Base-by-base conservation (phyloP, 495 filamentous ascomycete genomes). In the Penicillium flavigenum region DNA sequence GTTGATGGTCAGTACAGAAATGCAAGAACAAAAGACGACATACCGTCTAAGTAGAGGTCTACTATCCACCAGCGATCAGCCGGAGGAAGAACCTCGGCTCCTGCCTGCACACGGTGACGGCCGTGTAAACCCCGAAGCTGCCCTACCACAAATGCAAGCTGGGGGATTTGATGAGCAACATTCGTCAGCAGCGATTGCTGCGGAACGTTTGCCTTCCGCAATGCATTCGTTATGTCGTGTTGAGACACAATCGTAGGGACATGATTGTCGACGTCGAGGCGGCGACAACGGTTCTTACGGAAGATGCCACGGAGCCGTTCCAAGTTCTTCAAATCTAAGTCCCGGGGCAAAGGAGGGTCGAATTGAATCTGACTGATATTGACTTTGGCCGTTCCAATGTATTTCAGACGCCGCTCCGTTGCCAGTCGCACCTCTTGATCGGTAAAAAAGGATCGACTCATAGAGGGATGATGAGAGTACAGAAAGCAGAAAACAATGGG, bases 261-360 rank as follows among this genome's bases (percentile, higher is more conserved):
- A 52, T 69, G 51, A 45, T 69, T 69, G 3, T 41, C 9, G 12
- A 66, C n/a, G 43, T 66, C 63, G 3, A 68, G 49, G 0, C 63
- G 55, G 12, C 41, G 51, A 59, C 59, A 69, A 10, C 56, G 36
- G 22, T 63, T 54, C 17, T 65, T 58, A 24, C 39, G 47, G 41
- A 69, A 66, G 16, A 69, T 47, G 1, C 56, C 27, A n/a, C 60
- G 41, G 2, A 69, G 54, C 22, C 63, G 56, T 2, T 62, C 54
- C 42, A 69, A 14, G 19, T 64, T 69, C 7, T 61, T 59, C 0
- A 14, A 6, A 47, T 69, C 63, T 3, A 63, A 3, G 1, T 60
- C 47, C 16, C 52, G 49, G 11, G 44, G n/a, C 7, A 59, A 29
- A 34, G 54, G 29, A 17, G 62, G 54, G 4, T 63, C 43, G 17